Percentiles rank a stretch among this genome's conserved stretches.
These are phyloP conservation scores for Secale cereale DNA, from an alignment of 176 grass and related monocot genomes.

Conservation along the genomic window DNA sequence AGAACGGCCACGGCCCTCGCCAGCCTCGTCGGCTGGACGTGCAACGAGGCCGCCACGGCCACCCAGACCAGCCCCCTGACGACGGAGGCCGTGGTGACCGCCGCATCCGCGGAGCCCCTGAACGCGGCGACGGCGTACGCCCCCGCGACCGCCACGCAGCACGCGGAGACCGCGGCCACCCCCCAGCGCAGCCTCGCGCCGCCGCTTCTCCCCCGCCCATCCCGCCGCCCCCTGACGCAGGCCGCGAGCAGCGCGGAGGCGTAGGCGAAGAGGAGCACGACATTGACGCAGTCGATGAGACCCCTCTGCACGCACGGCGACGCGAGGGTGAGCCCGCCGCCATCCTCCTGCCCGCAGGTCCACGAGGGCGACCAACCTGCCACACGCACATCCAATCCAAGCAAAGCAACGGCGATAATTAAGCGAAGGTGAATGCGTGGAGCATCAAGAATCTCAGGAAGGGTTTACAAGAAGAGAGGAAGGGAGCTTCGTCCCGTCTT, in stretches of 20 bases:
- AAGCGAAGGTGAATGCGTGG: not conserved
- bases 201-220: not conserved
- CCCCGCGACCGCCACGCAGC: constrained; percentile 18
- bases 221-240: not conserved
- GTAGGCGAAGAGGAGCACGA: constrained; percentile 18
- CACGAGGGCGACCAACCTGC: constrained; percentile 36
- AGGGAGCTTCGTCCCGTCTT: too few species aligned
- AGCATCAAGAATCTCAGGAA: not conserved
- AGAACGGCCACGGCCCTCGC: constrained; percentile 30
- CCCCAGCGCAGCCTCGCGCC: not conserved
- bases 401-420: not conserved
- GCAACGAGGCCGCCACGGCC: constrained; percentile 48
- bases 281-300: constrained; percentile 37
- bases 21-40: constrained; percentile 34
- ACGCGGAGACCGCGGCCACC: constrained; percentile 14
- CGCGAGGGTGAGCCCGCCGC: not conserved
- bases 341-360: constrained; percentile 19
- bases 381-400: not conserved
- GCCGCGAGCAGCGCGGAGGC: constrained; percentile 13
- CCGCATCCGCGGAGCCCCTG: not conserved
- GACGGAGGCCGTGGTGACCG: constrained; percentile 13
- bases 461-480: not conserved
- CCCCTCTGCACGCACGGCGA: constrained; percentile 44
- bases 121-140: constrained; percentile 22
- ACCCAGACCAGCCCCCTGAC: constrained; percentile 49